A percentile compares a stretch with the other conserved stretches of the same genome.
Conservation (phyloP, 306 rosid species). For the Lithocarpus polystachyus region DNA sequence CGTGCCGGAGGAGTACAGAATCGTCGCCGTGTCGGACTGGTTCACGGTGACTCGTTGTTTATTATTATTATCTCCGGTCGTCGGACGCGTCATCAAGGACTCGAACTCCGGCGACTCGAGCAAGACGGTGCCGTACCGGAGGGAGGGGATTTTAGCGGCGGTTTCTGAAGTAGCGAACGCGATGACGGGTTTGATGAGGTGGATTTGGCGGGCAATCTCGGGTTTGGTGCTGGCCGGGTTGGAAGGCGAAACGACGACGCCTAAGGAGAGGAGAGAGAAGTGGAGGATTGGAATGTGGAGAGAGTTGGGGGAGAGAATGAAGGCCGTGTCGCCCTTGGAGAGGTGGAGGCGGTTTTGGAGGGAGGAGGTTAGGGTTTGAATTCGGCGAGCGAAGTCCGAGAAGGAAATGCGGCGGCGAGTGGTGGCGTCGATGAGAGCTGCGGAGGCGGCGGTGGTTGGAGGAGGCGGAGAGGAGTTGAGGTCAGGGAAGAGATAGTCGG, state of each 20-base stretch:
- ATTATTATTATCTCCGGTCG: too few relatives aligned
- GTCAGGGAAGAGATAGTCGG: constrained; percentile 21
- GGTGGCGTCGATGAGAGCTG: constrained; percentile 26
- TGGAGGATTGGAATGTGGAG: constrained; percentile 28
- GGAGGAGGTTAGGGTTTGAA: constrained; percentile 17
- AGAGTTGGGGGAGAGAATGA: constrained; percentile 29
- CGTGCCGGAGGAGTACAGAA: constrained; percentile 31
- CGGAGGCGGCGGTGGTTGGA: constrained; percentile 8
- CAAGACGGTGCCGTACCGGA: constrained; percentile 10
- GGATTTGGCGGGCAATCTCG: constrained; percentile 34
- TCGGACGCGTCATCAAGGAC: constrained; percentile 25
- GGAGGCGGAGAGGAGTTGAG: not conserved
- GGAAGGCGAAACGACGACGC: constrained; percentile 32
- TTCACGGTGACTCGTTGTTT: not conserved
- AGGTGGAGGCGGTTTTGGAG: constrained; percentile 7
- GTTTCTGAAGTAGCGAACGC: constrained; percentile 34
- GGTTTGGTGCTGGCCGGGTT: constrained; percentile 21
- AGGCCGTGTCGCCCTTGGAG: constrained; percentile 13
- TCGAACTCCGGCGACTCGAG: constrained; percentile 29
- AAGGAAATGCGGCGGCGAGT: constrained; percentile 13
- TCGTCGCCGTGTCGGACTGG: constrained; percentile 31
- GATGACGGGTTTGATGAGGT: constrained; percentile 21
- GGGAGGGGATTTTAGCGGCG: constrained; percentile 16
- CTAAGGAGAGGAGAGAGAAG: constrained; percentile 31
- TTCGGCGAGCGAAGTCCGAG: constrained; percentile 22